Conservation (phyloP, 2,329 filamentous ascomycete genomes). For the Venturia asperata region DNA sequence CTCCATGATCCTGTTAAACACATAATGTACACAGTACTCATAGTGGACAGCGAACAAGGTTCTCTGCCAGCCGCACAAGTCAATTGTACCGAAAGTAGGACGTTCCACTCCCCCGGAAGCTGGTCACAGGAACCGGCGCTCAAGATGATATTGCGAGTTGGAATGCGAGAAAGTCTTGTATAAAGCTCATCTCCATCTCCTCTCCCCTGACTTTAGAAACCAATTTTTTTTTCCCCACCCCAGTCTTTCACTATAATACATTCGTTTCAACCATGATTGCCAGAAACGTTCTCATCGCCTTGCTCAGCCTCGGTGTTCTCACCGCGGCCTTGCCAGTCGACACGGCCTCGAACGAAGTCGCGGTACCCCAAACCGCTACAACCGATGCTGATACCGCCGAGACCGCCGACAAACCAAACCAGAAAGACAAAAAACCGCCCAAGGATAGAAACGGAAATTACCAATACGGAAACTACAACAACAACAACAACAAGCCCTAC, state of each 20-base stretch:
- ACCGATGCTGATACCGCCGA: not conserved
- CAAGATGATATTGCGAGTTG: too few relatives aligned
- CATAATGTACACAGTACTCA: too few relatives aligned
- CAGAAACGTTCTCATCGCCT: not conserved
- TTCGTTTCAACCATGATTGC: not conserved
- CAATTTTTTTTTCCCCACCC: not conserved
- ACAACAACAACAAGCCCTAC: too few relatives aligned
- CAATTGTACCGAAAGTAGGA: not conserved
- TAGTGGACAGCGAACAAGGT: too few relatives aligned
- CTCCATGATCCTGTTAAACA: too few relatives aligned
- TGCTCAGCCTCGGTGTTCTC: not conserved
- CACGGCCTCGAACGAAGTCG: not conserved
- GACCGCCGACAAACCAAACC: too few relatives aligned
- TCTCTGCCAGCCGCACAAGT: not conserved
- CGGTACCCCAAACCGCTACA: not conserved
- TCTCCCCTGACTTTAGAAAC: not conserved
- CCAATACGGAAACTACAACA: too few relatives aligned
- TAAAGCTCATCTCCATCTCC: not conserved
- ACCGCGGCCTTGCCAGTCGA: not conserved
- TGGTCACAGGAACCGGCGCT: not conserved
- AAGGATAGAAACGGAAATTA: too few relatives aligned
- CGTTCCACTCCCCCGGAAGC: not conserved
- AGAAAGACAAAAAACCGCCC: too few relatives aligned
- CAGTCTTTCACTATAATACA: not conserved
- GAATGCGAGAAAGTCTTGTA: not conserved